A percentile compares a stretch with the other conserved stretches of the same genome.
Conservation (phyloP, 2,329 filamentous ascomycete species). For the Metarhizium sp. region DNA sequence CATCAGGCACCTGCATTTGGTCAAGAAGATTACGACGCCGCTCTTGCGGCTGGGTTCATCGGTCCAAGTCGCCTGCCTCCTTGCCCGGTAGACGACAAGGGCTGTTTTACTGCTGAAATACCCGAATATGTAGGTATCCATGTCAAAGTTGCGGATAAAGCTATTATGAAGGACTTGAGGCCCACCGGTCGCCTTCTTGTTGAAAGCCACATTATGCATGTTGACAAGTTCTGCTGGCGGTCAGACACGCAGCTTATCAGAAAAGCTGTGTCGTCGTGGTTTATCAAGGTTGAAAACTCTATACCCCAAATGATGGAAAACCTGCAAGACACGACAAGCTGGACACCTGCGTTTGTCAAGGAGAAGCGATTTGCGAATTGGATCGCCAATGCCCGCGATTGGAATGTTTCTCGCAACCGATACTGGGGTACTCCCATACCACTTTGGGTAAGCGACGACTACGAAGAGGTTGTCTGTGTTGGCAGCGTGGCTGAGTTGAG, state of each 20-base stretch:
- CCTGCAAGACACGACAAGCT: constrained; percentile 13
- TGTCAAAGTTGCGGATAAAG: constrained; percentile 17
- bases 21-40: too few species aligned
- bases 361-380: constrained; percentile 18
- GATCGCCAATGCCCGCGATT: constrained; percentile 15
- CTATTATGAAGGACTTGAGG: constrained; percentile 16
- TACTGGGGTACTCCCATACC: constrained; percentile 18
- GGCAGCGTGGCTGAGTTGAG: too few species aligned
- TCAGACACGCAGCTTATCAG: constrained; percentile 19
- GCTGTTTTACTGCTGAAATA: constrained; percentile 16
- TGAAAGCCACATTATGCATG: not conserved
- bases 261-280: constrained; percentile 18
- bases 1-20: too few species aligned
- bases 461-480: too few species aligned
- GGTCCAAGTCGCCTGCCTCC: constrained; percentile 34
- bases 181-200: constrained; percentile 4
- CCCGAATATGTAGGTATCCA: constrained; percentile 15
- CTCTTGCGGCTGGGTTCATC: too few species aligned
- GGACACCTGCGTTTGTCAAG: constrained; percentile 16
- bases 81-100: constrained; percentile 57
- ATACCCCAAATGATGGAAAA: constrained; percentile 14
- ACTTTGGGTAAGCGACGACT: not conserved
- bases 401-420: constrained; percentile 15
- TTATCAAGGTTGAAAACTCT: constrained; percentile 15
- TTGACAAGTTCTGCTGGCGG: constrained; percentile 17